phyloP scores from a whole-genome alignment of 139 green algal species.

The Micromonas pusilla region DNA sequence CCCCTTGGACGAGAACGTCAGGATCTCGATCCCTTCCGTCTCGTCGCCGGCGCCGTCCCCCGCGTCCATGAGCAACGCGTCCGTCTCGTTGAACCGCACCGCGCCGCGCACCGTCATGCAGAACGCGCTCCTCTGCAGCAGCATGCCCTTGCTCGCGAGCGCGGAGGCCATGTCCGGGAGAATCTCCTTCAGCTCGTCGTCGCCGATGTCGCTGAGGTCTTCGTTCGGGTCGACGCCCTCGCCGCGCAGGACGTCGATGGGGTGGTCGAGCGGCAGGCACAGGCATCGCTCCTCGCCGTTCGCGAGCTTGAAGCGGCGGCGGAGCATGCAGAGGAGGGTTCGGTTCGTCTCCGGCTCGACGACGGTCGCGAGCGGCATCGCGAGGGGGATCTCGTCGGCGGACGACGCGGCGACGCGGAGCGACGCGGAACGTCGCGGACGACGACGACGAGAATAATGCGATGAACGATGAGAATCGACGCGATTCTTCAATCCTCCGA shows the following conservation, averaged over 20 bases:
- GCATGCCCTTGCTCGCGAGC: slow-evolving; percentile 12
- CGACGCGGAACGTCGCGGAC: background rate
- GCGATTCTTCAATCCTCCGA: too few species aligned
- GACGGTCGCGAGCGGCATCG: slow-evolving; percentile 11
- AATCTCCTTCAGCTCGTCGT: slow-evolving; percentile 21
- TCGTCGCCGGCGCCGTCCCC: slow-evolving; percentile 7
- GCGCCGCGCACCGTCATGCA: slow-evolving; percentile 26
- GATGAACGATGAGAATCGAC: too few species aligned
- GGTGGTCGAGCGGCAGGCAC: slow-evolving; percentile 16
- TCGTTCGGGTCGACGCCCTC: slow-evolving; percentile 10
- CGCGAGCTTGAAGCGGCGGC: slow-evolving; percentile 6
- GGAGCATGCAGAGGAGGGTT: slow-evolving; percentile 18
- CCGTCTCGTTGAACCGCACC: slow-evolving; percentile 8
- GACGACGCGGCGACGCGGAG: background rate
- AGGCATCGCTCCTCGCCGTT: slow-evolving; percentile 16
- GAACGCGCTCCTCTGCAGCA: slow-evolving; percentile 24
- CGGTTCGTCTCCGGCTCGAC: slow-evolving; percentile 17
- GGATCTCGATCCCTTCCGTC: slow-evolving; percentile 12
- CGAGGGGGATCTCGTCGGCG: background rate
- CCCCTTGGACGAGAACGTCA: background rate
- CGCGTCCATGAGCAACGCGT: slow-evolving; percentile 18
- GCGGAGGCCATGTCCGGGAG: background rate
- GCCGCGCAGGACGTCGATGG: slow-evolving; percentile 27
- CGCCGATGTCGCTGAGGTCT: slow-evolving; percentile 19
- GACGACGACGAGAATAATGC: too few species aligned